A percentile compares a stretch with the other conserved stretches of the same genome.
Conservation (phyloP, 148 eudicot species). For the Nepenthes gracilis region DNA sequence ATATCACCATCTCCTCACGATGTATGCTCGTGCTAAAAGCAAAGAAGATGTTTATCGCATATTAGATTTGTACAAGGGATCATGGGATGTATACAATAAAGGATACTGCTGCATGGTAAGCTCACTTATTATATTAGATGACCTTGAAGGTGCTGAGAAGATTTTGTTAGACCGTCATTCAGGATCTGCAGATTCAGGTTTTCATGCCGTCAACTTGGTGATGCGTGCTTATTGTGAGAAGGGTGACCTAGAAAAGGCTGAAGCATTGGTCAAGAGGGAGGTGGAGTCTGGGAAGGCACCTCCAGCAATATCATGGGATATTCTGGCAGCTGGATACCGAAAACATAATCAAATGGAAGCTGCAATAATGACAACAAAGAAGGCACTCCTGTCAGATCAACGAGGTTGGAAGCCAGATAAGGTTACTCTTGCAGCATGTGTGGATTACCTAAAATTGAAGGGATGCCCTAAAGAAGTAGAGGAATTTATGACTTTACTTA, state of each 20-base stretch:
- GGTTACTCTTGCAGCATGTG: background rate
- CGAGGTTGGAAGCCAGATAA: conserved; percentile 5
- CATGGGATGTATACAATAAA: conserved; percentile 10
- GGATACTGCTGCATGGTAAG: conserved; percentile 22
- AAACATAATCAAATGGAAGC: conserved; percentile 15
- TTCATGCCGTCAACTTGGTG: conserved; percentile 15
- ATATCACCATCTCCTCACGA: conserved; percentile 19
- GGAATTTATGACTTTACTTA: conserved; percentile 8
- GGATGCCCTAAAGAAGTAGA: conserved; percentile 7
- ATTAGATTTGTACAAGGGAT: conserved; percentile 23
- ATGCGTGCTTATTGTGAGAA: conserved; percentile 20
- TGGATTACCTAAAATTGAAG: conserved; percentile 7
- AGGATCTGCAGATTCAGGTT: conserved; percentile 2
- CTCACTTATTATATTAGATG: conserved; percentile 24
- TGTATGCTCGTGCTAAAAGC: conserved; percentile 16
- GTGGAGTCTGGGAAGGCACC: conserved; percentile 17
- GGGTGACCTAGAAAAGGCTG: conserved; percentile 25
- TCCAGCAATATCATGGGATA: conserved; percentile 14
- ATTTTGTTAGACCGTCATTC: conserved; percentile 12
- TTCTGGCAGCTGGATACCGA: conserved; percentile 12
- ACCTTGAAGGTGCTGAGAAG: conserved; percentile 29
- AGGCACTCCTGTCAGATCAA: conserved; percentile 4
- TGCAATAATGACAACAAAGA: conserved; percentile 9
- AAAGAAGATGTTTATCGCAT: conserved; percentile 33
- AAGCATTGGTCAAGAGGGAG: conserved; percentile 11